Evolutionary conservation across 2,329 filamentous ascomycete species (phyloP).

Genomic region (Fusarium sp.): DNA sequence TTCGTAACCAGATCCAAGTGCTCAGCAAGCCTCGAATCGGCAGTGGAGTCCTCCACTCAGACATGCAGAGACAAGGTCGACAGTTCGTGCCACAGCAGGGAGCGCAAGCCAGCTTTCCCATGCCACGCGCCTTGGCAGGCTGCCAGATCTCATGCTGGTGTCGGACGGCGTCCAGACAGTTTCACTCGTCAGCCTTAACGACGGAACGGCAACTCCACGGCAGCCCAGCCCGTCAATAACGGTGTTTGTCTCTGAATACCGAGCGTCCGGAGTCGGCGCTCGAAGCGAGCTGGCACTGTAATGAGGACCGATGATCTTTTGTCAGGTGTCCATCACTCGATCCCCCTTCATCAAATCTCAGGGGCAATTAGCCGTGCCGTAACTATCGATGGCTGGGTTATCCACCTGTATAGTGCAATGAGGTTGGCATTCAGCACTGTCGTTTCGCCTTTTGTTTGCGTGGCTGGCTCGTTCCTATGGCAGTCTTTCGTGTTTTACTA

Average conservation of each 20-base stretch:
- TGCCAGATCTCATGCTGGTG: conserved; percentile 28
- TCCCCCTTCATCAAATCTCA: conserved; percentile 7
- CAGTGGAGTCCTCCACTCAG: conserved; percentile 15
- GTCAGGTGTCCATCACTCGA: conserved; percentile 2
- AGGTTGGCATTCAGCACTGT: neutral
- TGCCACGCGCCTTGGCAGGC: conserved; percentile 20
- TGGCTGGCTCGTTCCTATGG: conserved; percentile 9
- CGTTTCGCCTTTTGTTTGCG: neutral
- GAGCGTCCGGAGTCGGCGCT: neutral
- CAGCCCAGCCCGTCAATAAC: neutral
- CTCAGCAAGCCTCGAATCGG: conserved; percentile 2
- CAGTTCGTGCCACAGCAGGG: conserved; percentile 26
- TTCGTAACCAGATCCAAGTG: neutral
- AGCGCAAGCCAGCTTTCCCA: conserved; percentile 15
- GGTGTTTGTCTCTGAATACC: neutral
- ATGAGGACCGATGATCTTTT: conserved; percentile 6
- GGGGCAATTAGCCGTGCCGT: conserved; percentile 2
- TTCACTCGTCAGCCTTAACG: conserved; percentile 30
- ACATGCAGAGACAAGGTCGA: conserved; percentile 19
- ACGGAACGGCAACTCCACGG: neutral
- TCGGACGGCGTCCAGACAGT: conserved; percentile 9
- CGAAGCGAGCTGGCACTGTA: neutral
- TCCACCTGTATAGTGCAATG: conserved; percentile 10
- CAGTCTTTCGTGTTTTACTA: neutral
- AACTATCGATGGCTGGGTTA: conserved; percentile 1